Conservation (phyloP, 768 basidiomycete genomes). For the Suillus decipiens region DNA sequence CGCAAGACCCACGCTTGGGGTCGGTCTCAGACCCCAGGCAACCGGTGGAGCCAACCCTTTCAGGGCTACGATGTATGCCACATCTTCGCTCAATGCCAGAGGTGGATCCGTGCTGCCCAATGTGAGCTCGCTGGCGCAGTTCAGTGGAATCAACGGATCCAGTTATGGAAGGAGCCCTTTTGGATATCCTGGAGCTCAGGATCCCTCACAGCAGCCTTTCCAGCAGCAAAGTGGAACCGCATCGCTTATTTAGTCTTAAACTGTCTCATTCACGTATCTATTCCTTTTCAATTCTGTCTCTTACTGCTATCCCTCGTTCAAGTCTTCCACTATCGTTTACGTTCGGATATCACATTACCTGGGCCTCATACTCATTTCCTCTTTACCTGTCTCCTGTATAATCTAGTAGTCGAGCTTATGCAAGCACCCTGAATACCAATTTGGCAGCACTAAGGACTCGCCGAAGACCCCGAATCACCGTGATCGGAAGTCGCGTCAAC, state of each 20-base stretch:
- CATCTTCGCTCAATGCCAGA: constrained; percentile 16
- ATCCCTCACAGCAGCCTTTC: constrained; percentile 22
- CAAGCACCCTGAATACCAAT: constrained; percentile 6
- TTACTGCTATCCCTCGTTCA: constrained; percentile 2
- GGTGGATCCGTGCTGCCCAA: constrained; percentile 17
- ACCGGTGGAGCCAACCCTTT: constrained; percentile 64
- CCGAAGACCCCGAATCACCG: constrained; percentile 1
- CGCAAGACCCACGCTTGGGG: constrained; percentile 39
- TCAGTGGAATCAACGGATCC: constrained; percentile 23
- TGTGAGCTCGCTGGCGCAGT: constrained; percentile 29
- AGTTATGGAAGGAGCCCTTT: constrained; percentile 27
- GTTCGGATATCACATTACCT: neutral
- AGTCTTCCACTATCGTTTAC: constrained; percentile 8
- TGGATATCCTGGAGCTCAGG: constrained; percentile 22
- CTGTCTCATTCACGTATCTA: constrained; percentile 14
- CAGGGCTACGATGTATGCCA: constrained; percentile 58
- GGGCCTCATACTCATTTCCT: neutral
- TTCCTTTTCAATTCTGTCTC: constrained; percentile 4
- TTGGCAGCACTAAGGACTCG: neutral
- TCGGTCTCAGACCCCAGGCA: constrained; percentile 56
- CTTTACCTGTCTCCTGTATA: constrained; percentile 7
- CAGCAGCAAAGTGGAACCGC: constrained; percentile 46
- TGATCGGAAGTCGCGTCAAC: constrained; percentile 9
- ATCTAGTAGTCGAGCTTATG: constrained; percentile 8
- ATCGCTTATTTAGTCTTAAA: constrained; percentile 48